Evolutionary conservation across 225 moss, liverwort and hornwort species (phyloP).

Genomic region (Straminergon stramineum): DNA sequence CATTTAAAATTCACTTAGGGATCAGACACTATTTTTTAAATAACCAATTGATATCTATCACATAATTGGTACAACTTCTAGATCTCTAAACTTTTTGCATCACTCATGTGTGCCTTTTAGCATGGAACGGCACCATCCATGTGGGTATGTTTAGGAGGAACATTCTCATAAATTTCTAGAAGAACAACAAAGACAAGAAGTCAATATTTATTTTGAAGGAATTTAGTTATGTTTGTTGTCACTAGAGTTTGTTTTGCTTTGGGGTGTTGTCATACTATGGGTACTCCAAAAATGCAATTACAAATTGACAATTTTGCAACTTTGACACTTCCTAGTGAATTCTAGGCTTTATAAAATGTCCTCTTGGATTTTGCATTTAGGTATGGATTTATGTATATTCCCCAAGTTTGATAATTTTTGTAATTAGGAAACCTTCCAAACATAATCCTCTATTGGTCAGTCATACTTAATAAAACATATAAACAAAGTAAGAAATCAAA

Average conservation of each 20-base stretch:
- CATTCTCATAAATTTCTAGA: background rate
- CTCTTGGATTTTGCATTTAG: too few species aligned
- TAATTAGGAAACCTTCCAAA: background rate
- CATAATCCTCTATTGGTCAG: background rate
- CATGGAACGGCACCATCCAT: background rate
- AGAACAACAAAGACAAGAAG: background rate
- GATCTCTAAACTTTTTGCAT: fast-evolving
- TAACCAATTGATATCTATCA: background rate
- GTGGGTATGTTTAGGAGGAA: fast-evolving
- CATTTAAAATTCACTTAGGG: fast-evolving
- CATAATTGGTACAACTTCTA: fast-evolving
- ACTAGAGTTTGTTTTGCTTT: background rate
- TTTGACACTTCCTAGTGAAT: background rate
- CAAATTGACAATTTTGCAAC: background rate
- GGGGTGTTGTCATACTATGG: background rate
- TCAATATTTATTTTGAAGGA: background rate
- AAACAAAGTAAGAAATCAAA: background rate
- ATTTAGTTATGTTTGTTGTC: too few species aligned
- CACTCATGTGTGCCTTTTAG: background rate
- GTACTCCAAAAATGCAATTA: background rate
- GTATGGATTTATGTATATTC: fast-evolving
- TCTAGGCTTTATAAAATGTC: background rate
- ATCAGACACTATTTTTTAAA: background rate
- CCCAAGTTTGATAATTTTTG: background rate
- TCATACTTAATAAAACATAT: background rate